A percentile compares a stretch with the other conserved stretches of the same genome.
These are phyloP conservation scores for Lasiodiplodia theobromae DNA, from an alignment of 2,329 filamentous ascomycete species.

Conservation along the genomic window DNA sequence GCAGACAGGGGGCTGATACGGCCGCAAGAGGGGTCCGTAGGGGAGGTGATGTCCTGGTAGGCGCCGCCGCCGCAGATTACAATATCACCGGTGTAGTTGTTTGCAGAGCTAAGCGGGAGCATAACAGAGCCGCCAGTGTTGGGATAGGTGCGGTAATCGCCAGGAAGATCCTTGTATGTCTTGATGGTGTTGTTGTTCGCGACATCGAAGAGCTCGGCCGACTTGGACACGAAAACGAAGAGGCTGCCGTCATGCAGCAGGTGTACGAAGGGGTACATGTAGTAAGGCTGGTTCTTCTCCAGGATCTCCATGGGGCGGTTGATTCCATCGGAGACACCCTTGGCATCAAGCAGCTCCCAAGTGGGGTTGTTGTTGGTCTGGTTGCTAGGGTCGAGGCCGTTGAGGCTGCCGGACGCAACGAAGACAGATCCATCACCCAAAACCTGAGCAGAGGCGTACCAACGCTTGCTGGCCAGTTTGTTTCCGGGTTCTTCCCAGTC, in stretches of 20 bases:
- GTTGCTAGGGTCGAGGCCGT: conserved; percentile 63
- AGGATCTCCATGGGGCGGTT: conserved; percentile 63
- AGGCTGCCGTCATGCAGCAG: conserved; percentile 63
- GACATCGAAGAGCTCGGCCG: conserved; percentile 64
- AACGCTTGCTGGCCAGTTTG: conserved; percentile 61
- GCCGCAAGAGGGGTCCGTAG: conserved; percentile 66
- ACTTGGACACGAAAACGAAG: conserved; percentile 65
- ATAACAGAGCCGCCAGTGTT: conserved; percentile 67
- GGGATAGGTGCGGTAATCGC: conserved; percentile 66
- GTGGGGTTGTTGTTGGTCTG: conserved; percentile 68
- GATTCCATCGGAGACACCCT: conserved; percentile 56
- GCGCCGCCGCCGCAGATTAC: conserved; percentile 67
- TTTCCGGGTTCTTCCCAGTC: conserved; percentile 64
- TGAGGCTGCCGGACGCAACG: conserved; percentile 66
- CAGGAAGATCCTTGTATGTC: conserved; percentile 60
- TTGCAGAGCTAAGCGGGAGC: conserved; percentile 60
- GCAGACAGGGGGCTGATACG: conserved; percentile 59
- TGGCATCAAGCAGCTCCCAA: conserved; percentile 63
- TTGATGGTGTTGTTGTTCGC: conserved; percentile 53
- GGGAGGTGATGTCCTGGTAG: conserved; percentile 65
- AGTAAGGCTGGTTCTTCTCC: conserved; percentile 66
- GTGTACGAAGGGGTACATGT: conserved; percentile 70
- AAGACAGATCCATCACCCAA: conserved; percentile 65
- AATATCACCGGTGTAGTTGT: conserved; percentile 61
- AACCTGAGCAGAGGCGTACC: conserved; percentile 68